Conservation (phyloP, 2,329 filamentous ascomycete genomes). For the Cadophora sp. region DNA sequence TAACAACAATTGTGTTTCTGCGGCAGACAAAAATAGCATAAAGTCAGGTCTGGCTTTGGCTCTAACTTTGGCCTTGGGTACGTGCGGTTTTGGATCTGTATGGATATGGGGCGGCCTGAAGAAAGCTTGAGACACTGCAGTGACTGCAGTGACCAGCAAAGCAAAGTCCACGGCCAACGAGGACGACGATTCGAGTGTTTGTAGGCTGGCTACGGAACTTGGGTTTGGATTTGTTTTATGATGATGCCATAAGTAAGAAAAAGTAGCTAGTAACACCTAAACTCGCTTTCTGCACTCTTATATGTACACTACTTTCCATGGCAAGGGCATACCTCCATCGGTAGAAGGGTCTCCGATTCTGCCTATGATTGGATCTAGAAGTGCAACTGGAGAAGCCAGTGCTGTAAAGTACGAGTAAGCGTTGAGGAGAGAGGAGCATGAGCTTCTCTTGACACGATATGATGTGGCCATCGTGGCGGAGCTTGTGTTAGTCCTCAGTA, state of each 20-base stretch:
- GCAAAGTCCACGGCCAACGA: neutral
- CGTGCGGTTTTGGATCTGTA: slow-evolving; percentile 8
- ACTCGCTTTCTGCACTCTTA: neutral
- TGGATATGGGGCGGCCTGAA: neutral
- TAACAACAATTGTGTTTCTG: neutral
- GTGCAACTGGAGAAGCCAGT: too few species aligned
- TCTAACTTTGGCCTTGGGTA: neutral
- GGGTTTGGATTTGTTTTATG: neutral
- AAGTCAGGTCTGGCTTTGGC: neutral
- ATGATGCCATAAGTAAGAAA: neutral
- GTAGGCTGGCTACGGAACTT: neutral
- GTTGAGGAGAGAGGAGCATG: neutral
- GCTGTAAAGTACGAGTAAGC: neutral
- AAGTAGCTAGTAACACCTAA: neutral
- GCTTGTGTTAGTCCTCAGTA: slow-evolving; percentile 6
- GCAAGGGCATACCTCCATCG: neutral
- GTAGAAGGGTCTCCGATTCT: neutral
- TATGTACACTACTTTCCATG: neutral
- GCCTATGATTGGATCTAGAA: neutral
- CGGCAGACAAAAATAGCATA: neutral
- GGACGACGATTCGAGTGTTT: neutral
- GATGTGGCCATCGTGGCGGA: slow-evolving; percentile 10
- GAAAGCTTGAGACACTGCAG: slow-evolving; percentile 2
- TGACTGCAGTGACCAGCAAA: too few species aligned
- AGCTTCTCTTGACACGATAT: neutral